Conservation (phyloP, 495 filamentous ascomycete species). For the Trichoderma gamsii region DNA sequence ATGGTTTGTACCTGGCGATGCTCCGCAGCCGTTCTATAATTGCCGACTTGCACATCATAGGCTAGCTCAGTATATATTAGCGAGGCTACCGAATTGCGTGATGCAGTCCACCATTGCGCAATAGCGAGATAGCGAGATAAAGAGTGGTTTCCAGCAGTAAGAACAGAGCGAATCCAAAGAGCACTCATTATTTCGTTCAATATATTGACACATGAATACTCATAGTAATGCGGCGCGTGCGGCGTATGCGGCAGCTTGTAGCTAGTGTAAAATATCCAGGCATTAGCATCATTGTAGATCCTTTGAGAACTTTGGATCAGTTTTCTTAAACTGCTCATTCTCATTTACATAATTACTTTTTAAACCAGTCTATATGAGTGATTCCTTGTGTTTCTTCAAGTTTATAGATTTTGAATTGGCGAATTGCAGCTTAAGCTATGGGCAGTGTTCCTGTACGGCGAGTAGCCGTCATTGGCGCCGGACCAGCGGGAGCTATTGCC, state of each 20-base stretch:
- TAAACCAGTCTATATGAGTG: neutral
- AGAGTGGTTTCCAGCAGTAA: neutral
- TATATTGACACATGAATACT: no score
- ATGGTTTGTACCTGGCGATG: no score
- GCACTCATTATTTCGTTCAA: neutral
- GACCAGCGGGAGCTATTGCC: slow-evolving; percentile 53
- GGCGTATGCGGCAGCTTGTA: slow-evolving; percentile 1
- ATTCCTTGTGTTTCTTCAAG: neutral
- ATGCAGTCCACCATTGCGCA: neutral
- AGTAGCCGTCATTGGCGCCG: slow-evolving; percentile 54
- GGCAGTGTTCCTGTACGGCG: slow-evolving; percentile 36
- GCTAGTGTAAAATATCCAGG: neutral
- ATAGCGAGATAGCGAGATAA: neutral
- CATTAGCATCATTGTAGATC: neutral
- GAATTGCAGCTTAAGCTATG: neutral
- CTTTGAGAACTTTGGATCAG: neutral
- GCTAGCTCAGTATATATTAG: neutral
- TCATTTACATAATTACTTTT: neutral
- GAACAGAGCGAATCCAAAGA: neutral
- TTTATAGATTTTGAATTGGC: neutral
- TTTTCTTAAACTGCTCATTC: neutral
- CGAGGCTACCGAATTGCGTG: neutral
- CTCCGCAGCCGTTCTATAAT: neutral
- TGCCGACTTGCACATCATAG: neutral
- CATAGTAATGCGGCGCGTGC: neutral